Evolutionary conservation across 306 rosid genomes (phyloP).

Genomic region (Lathyrus sativus): DNA sequence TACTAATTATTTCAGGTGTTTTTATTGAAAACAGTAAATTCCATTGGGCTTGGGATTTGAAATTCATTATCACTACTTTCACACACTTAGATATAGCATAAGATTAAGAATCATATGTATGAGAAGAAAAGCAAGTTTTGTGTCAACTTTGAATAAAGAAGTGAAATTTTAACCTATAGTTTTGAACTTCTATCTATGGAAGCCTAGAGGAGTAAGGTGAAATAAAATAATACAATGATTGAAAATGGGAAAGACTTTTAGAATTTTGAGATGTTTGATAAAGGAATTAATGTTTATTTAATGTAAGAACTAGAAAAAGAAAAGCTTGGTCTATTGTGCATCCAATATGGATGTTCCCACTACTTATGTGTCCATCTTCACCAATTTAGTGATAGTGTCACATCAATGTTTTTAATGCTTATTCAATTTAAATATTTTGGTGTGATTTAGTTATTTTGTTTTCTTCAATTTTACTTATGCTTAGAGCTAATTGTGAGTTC

Average conservation of each 20-base stretch:
- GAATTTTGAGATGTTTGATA: background rate
- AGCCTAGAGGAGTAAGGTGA: background rate
- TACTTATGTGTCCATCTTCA: conserved; percentile 12
- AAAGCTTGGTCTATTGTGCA: conserved; percentile 15
- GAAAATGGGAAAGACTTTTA: conserved; percentile 24
- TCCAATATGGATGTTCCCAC: conserved; percentile 18
- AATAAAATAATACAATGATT: conserved; percentile 19
- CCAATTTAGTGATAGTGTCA: conserved; percentile 8
- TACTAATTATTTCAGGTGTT: conserved; percentile 39
- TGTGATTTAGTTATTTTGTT: too few relatives aligned
- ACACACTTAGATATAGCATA: background rate
- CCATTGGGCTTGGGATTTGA: conserved; percentile 42
- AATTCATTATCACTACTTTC: conserved; percentile 33
- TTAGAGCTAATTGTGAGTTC: too few relatives aligned
- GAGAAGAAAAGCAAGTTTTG: conserved; percentile 7
- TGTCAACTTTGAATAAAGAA: conserved; percentile 19
- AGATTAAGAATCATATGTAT: conserved; percentile 9
- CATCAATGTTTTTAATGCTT: background rate
- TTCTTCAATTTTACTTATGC: too few relatives aligned
- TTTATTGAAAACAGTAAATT: conserved; percentile 33
- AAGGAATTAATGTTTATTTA: conserved; percentile 11
- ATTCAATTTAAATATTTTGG: background rate
- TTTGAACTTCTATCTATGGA: background rate
- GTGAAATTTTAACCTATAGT: conserved; percentile 2
- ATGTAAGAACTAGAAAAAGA: conserved; percentile 27